These are phyloP conservation scores for Penicillium sp. DNA, from an alignment of 2,329 filamentous ascomycete genomes.

Conservation along the genomic window DNA sequence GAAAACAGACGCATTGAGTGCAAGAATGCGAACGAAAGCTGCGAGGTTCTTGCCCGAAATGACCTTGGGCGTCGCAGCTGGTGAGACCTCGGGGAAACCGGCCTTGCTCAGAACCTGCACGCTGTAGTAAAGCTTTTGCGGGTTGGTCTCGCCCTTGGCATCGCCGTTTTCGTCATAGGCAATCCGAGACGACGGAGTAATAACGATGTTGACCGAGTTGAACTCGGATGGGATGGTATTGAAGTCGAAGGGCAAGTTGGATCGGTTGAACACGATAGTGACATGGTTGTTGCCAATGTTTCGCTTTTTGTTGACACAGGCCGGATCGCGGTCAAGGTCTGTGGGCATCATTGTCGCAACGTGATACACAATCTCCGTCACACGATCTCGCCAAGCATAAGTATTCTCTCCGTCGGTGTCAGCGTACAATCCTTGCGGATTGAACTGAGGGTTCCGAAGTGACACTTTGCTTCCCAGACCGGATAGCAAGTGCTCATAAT, in stretches of 20 bases:
- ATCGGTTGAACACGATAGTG: slow-evolving; percentile 97
- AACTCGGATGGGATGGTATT: slow-evolving; percentile 92
- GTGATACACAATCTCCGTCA: slow-evolving; percentile 94
- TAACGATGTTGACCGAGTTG: slow-evolving; percentile 95
- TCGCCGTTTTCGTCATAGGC: slow-evolving; percentile 36
- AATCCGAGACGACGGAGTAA: slow-evolving; percentile 66
- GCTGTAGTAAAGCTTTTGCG: slow-evolving; percentile 65
- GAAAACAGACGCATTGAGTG: slow-evolving; percentile 91
- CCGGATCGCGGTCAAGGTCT: slow-evolving; percentile 68
- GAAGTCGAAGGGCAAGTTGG: slow-evolving; percentile 81
- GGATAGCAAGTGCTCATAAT: slow-evolving; percentile 81
- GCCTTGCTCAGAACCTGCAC: slow-evolving; percentile 85
- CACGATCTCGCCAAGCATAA: slow-evolving; percentile 90
- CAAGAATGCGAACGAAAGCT: slow-evolving; percentile 79
- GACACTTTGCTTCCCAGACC: slow-evolving; percentile 76
- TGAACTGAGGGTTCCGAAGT: slow-evolving; percentile 79
- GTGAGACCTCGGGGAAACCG: slow-evolving; percentile 87
- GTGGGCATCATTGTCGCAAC: slow-evolving; percentile 98
- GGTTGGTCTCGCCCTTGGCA: slow-evolving; percentile 33
- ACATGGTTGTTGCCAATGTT: slow-evolving; percentile 98
- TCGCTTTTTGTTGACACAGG: slow-evolving; percentile 79
- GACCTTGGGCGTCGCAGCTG: slow-evolving; percentile 83
- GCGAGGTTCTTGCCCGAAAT: slow-evolving; percentile 78
- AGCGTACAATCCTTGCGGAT: slow-evolving; percentile 85
- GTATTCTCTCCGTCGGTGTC: slow-evolving; percentile 82